Conservation (phyloP, 495 filamentous ascomycete genomes). For the Opeltia flavorubescens region DNA sequence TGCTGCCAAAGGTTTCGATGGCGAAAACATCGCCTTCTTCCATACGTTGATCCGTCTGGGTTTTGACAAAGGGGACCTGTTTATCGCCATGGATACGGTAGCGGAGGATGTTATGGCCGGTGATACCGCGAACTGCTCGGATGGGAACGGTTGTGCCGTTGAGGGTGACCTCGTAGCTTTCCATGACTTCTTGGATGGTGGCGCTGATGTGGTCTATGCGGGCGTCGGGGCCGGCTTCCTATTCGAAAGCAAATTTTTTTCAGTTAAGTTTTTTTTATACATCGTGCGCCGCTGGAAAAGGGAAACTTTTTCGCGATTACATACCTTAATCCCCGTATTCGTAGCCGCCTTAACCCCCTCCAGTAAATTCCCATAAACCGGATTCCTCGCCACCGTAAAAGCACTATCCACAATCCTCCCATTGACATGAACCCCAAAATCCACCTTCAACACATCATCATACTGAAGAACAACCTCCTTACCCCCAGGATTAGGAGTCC, state of each 20-base stretch:
- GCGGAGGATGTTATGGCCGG: conserved; percentile 75
- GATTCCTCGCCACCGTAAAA: conserved; percentile 81
- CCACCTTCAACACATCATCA: conserved; percentile 84
- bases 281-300: conserved; percentile 25
- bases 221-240: conserved; percentile 63
- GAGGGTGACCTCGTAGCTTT: conserved; percentile 74
- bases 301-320: too few species aligned
- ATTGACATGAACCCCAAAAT: conserved; percentile 84
- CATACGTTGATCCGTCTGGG: conserved; percentile 70
- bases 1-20: conserved; percentile 89
- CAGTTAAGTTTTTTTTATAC: conserved; percentile 25
- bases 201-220: conserved; percentile 64
- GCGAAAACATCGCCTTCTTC: conserved; percentile 89
- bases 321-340: conserved; percentile 75
- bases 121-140: conserved; percentile 77
- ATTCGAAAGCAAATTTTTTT: too few species aligned
- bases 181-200: conserved; percentile 75
- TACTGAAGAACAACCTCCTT: conserved; percentile 60
- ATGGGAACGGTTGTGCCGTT: conserved; percentile 65
- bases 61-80: conserved; percentile 83
- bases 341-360: conserved; percentile 75
- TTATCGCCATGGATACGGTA: conserved; percentile 82
- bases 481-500: conserved; percentile 81
- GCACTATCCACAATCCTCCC: conserved; percentile 86
- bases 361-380: conserved; percentile 69